phyloP scores from a whole-genome alignment of 2,329 filamentous ascomycete genomes.

The Colletotrichum orchidophilum region DNA sequence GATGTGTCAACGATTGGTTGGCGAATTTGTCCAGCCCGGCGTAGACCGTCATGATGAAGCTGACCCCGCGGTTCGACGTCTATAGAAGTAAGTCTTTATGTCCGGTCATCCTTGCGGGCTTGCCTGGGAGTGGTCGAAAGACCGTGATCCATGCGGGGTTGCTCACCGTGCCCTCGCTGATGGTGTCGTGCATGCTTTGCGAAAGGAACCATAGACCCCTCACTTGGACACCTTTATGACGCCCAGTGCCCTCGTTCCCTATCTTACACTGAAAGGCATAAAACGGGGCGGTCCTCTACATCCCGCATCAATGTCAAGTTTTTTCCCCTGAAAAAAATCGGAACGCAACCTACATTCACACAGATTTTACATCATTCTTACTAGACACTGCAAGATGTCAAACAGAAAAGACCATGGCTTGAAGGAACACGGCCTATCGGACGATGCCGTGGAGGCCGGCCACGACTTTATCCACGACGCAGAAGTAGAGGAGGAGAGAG shows the following conservation, averaged over 20 bases:
- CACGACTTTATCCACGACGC: constrained; percentile 48
- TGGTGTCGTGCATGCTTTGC: constrained; percentile 22
- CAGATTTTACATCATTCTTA: background rate
- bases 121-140: background rate
- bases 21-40: background rate
- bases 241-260: too few relatives aligned
- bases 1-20: background rate
- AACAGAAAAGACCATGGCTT: constrained; percentile 18
- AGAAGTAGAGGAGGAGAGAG: constrained; percentile 45
- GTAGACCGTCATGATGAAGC: background rate
- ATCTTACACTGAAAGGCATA: background rate
- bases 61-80: constrained; percentile 1
- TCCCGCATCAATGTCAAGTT: too few relatives aligned
- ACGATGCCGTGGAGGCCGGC: constrained; percentile 39
- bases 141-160: constrained; percentile 14
- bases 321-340: background rate
- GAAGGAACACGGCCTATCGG: constrained; percentile 24
- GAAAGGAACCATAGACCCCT: background rate
- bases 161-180: constrained; percentile 7
- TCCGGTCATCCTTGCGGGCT: constrained; percentile 7
- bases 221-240: background rate
- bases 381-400: background rate
- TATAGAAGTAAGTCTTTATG: background rate
- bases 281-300: background rate
- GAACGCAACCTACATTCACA: background rate